These are phyloP conservation scores for Umbelopsis ramanniana DNA, from an alignment of 192 early-diverging fungal genomes.

Conservation along the genomic window DNA sequence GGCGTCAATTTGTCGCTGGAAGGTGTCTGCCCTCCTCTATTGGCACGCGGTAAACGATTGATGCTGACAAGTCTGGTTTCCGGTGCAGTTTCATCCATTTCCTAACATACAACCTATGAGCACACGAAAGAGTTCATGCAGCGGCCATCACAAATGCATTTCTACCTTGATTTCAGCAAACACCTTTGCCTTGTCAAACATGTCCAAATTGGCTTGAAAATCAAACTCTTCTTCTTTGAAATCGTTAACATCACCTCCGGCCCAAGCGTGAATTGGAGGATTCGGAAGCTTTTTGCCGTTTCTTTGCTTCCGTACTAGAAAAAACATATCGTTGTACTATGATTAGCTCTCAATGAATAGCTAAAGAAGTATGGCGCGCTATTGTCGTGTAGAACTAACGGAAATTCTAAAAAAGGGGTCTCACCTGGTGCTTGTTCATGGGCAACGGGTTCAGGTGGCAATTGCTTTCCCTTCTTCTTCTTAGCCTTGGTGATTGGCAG, in stretches of 20 bases:
- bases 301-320: background rate
- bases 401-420: background rate
- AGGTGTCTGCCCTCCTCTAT: conserved; percentile 28
- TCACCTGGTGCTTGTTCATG: background rate
- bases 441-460: background rate
- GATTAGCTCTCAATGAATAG: no score
- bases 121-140: background rate
- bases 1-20: conserved; percentile 32
- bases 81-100: conserved; percentile 68
- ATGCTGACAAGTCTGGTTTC: conserved; percentile 74
- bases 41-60: conserved; percentile 56
- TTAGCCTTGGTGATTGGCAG: background rate
- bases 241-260: conserved; percentile 59
- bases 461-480: background rate
- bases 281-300: background rate
- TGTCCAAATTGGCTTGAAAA: conserved; percentile 62
- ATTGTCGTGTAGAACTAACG: no score
- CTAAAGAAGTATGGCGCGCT: no score
- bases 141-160: no score
- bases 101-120: conserved; percentile 33
- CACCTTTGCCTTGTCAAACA: conserved; percentile 74
- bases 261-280: conserved; percentile 51
- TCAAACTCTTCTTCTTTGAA: conserved; percentile 69
- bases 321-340: background rate
- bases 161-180: conserved; percentile 48